A percentile compares a stretch with the other conserved stretches of the same genome.
Evolutionary conservation across 1,284 basidiomycete species (phyloP).

Genomic region (Ceratorhiza oryzae-sativae): DNA sequence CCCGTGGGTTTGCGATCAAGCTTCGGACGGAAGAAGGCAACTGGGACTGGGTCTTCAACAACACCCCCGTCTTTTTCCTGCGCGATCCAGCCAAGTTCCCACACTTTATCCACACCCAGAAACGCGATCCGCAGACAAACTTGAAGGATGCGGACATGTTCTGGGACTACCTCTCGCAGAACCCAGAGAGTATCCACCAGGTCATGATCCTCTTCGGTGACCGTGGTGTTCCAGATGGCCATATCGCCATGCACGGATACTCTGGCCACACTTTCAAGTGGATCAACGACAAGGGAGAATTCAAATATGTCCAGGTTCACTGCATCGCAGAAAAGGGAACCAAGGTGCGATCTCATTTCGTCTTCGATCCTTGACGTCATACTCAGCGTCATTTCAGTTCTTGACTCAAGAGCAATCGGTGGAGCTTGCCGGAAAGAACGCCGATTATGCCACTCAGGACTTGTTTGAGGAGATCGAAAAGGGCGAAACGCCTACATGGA

Average conservation of each 20-base stretch:
- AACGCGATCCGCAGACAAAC: slow-evolving; percentile 89
- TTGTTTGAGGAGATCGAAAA: slow-evolving; percentile 83
- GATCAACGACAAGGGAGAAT: slow-evolving; percentile 80
- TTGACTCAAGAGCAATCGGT: slow-evolving; percentile 65
- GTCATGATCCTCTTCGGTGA: slow-evolving; percentile 90
- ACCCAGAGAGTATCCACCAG: slow-evolving; percentile 88
- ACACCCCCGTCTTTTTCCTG: slow-evolving; percentile 90
- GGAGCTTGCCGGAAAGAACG: slow-evolving; percentile 72
- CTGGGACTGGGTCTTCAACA: slow-evolving; percentile 79
- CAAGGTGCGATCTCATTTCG: slow-evolving; percentile 56
- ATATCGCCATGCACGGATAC: slow-evolving; percentile 86
- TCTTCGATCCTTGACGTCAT: slow-evolving; percentile 13
- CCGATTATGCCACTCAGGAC: slow-evolving; percentile 79
- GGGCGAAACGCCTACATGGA: slow-evolving; percentile 81
- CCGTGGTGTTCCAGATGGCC: slow-evolving; percentile 89
- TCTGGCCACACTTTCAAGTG: slow-evolving; percentile 93
- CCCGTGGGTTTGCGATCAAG: slow-evolving; percentile 92
- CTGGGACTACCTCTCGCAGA: slow-evolving; percentile 91
- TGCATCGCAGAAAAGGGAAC: slow-evolving; percentile 76
- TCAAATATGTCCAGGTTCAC: slow-evolving; percentile 86
- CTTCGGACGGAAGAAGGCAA: slow-evolving; percentile 87
- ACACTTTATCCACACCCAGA: slow-evolving; percentile 96
- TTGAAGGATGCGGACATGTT: slow-evolving; percentile 82
- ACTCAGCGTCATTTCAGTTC: slow-evolving; percentile 55
- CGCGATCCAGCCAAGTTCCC: slow-evolving; percentile 84